A percentile compares a stretch with the other conserved stretches of the same genome.
These are phyloP conservation scores for Mediolabrus comicus DNA, from an alignment of 108 stramenopile genomes.

Conservation along the genomic window DNA sequence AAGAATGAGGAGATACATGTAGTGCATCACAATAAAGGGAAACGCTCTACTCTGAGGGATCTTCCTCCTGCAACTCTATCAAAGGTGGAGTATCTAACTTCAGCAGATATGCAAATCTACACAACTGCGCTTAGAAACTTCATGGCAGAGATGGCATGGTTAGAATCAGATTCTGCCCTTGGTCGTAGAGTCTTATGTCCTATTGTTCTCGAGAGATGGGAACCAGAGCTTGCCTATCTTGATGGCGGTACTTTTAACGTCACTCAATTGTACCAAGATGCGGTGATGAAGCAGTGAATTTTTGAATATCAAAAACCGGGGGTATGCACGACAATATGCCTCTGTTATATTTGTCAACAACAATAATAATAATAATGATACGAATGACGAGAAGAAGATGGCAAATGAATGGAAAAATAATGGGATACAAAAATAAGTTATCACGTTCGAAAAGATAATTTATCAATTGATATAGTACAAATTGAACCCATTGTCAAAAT, in stretches of 20 bases:
- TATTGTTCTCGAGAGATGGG: neutral
- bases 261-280: constrained; percentile 11
- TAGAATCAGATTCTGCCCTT: constrained; percentile 7
- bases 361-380: constrained; percentile 39
- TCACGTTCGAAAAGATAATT: constrained; percentile 39
- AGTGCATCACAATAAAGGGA: neutral
- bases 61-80: neutral
- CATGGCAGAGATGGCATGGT: constrained; percentile 17
- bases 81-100: constrained; percentile 6
- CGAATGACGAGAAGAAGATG: constrained; percentile 3
- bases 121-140: constrained; percentile 4
- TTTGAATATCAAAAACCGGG: constrained; percentile 64
- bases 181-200: constrained; percentile 16
- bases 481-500: constrained; percentile 61
- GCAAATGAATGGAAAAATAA: constrained; percentile 23
- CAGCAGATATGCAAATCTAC: constrained; percentile 2
- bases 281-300: neutral
- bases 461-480: constrained; percentile 33
- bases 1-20: constrained; percentile 2
- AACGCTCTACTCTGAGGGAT: neutral
- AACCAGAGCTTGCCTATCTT: constrained; percentile 19
- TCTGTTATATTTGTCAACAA: constrained; percentile 73
- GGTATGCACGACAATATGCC: constrained; percentile 68
- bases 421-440: constrained; percentile 4
- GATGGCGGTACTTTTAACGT: constrained; percentile 4